Conservation (phyloP, 2,329 filamentous ascomycete species). For the Paracamarosporium sp. region DNA sequence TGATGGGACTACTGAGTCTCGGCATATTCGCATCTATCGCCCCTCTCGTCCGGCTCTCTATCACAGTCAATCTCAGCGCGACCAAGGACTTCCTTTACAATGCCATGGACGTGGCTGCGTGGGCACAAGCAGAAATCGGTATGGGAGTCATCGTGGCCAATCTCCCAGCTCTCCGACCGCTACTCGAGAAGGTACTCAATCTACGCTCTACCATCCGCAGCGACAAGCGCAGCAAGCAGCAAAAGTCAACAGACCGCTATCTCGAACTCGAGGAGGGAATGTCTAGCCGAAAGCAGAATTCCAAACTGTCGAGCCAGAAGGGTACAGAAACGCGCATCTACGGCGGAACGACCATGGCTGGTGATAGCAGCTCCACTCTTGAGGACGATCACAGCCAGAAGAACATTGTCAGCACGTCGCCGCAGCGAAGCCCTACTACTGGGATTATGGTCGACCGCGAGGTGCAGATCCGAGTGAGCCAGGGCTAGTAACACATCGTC, state of each 20-base stretch:
- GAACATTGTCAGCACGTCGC: slow-evolving; percentile 4
- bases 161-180: slow-evolving; percentile 16
- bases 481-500: not conserved
- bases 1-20: slow-evolving; percentile 21
- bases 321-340: slow-evolving; percentile 16
- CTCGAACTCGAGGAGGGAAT: slow-evolving; percentile 12
- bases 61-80: slow-evolving; percentile 38
- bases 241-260: slow-evolving; percentile 12
- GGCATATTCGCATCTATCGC: slow-evolving; percentile 25
- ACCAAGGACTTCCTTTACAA: slow-evolving; percentile 17
- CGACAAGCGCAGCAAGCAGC: slow-evolving; percentile 12
- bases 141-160: slow-evolving; percentile 20
- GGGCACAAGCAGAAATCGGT: slow-evolving; percentile 18
- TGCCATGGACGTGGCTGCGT: slow-evolving; percentile 21
- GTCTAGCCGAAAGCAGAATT: not conserved
- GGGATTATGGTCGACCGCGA: not conserved
- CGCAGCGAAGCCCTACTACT: not conserved
- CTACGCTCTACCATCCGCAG: slow-evolving; percentile 15
- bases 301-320: not conserved
- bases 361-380: slow-evolving; percentile 11
- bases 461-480: not conserved
- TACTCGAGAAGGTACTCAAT: slow-evolving; percentile 17
- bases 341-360: slow-evolving; percentile 8
- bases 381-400: slow-evolving; percentile 10
- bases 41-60: slow-evolving; percentile 44